Evolutionary conservation across 1,284 basidiomycete species (phyloP).

Genomic region (Tranzscheliella williamsii): DNA sequence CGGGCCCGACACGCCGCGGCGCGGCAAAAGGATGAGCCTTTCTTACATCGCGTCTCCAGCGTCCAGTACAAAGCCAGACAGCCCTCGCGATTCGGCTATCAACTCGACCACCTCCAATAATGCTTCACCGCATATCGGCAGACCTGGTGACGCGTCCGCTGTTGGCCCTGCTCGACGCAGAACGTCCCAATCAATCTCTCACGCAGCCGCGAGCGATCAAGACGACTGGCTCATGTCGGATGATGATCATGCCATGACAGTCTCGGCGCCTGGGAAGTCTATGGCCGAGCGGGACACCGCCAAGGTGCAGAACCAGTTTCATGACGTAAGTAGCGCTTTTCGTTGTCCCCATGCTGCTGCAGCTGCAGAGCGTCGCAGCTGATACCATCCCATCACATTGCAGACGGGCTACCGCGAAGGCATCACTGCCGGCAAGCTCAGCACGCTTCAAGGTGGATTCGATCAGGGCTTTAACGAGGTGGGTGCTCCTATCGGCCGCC

Average conservation of each 20-base stretch:
- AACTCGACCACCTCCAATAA: slow-evolving; percentile 14
- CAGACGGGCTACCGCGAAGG: slow-evolving; percentile 85
- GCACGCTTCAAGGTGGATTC: slow-evolving; percentile 76
- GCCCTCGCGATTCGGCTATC: slow-evolving; percentile 2
- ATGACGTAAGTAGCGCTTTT: slow-evolving; percentile 34
- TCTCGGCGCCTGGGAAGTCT: slow-evolving; percentile 1
- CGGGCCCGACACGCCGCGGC: slow-evolving; percentile 13
- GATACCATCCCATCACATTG: no score
- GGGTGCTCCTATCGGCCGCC: slow-evolving; percentile 74
- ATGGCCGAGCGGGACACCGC: slow-evolving; percentile 41
- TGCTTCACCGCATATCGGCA: no score
- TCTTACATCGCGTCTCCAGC: slow-evolving; percentile 33
- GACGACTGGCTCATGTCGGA: slow-evolving; percentile 46
- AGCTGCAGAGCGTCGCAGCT: no score
- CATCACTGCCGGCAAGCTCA: slow-evolving; percentile 80
- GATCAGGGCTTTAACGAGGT: slow-evolving; percentile 74
- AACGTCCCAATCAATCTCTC: not conserved
- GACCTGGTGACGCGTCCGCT: not conserved
- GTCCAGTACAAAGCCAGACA: slow-evolving; percentile 3
- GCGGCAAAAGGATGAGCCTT: slow-evolving; percentile 24
- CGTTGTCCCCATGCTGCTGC: not conserved
- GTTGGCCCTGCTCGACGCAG: not conserved
- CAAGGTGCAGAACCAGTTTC: slow-evolving; percentile 37
- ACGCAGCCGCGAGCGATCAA: slow-evolving; percentile 7
- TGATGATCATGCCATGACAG: slow-evolving; percentile 13